Percentiles rank a stretch among this genome's conserved stretches.
Conservation (phyloP, 805 yeast genomes). For the Blastobotrys americana region DNA sequence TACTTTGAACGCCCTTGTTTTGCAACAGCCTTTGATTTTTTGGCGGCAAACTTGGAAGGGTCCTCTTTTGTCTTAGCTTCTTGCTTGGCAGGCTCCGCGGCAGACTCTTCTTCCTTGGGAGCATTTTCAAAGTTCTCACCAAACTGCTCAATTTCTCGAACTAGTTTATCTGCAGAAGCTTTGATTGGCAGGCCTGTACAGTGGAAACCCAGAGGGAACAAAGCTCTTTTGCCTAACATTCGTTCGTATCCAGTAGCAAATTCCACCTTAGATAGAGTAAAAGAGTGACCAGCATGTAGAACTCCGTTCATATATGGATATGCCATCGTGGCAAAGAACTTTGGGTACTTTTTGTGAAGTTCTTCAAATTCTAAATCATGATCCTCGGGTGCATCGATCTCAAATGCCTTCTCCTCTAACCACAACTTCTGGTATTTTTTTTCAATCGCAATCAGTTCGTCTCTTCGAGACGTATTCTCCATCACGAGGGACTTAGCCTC, state of each 20-base stretch:
- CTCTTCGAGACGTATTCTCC: slow-evolving; percentile 75
- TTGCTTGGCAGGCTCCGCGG: slow-evolving; percentile 31
- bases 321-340: slow-evolving; percentile 89
- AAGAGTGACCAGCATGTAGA: slow-evolving; percentile 94
- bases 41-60: slow-evolving; percentile 84
- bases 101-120: slow-evolving; percentile 54
- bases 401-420: slow-evolving; percentile 81
- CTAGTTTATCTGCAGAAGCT: slow-evolving; percentile 91
- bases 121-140: slow-evolving; percentile 61
- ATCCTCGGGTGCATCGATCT: slow-evolving; percentile 85
- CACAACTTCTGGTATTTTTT: slow-evolving; percentile 80
- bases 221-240: slow-evolving; percentile 85
- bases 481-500: slow-evolving; percentile 23
- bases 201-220: slow-evolving; percentile 96
- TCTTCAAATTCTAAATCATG: slow-evolving; percentile 55
- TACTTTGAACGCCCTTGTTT: slow-evolving; percentile 90
- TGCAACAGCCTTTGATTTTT: slow-evolving; percentile 88
- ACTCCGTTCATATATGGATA: slow-evolving; percentile 99
- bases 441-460: slow-evolving; percentile 82
- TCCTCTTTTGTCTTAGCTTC: slow-evolving; percentile 46
- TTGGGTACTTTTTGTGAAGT: slow-evolving; percentile 72
- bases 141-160: slow-evolving; percentile 85
- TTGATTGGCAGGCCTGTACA: slow-evolving; percentile 98
- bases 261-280: slow-evolving; percentile 90
- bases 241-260: slow-evolving; percentile 90